Percentiles rank a stretch among this genome's conserved stretches.
Conservation (phyloP, 352 stramenopile species). For the Hyaloperonospora arabidopsidis region DNA sequence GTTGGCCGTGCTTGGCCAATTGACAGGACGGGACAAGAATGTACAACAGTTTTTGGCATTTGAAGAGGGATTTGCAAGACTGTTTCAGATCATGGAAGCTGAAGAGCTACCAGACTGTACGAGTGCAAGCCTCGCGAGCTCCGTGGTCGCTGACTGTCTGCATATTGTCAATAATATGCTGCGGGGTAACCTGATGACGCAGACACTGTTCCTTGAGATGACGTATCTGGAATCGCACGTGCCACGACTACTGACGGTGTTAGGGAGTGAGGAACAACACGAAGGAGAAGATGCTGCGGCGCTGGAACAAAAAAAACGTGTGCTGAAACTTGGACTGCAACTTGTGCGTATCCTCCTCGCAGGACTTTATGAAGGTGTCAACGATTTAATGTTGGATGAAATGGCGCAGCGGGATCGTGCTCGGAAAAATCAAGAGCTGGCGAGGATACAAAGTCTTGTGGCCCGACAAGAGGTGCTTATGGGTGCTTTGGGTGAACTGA, state of each 20-base stretch:
- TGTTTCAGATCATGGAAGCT: conserved; percentile 72
- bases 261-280: conserved; percentile 14
- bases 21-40: conserved; percentile 60
- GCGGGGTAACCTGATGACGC: conserved; percentile 68
- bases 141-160: conserved; percentile 59
- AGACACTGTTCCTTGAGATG: conserved; percentile 61
- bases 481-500: conserved; percentile 53
- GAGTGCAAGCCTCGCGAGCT: conserved; percentile 34
- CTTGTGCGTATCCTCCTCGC: conserved; percentile 60
- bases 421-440: conserved; percentile 39
- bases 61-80: conserved; percentile 64
- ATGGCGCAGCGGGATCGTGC: conserved; percentile 39
- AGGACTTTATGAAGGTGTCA: conserved; percentile 45
- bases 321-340: conserved; percentile 53
- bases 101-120: conserved; percentile 41
- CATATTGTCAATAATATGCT: conserved; percentile 81
- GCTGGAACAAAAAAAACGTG: conserved; percentile 39
- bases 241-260: conserved; percentile 36
- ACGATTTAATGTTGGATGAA: conserved; percentile 43
- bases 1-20: conserved; percentile 55
- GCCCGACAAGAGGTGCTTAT: conserved; percentile 52
- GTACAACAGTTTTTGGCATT: conserved; percentile 78
- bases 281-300: conserved; percentile 16
- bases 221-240: conserved; percentile 50
- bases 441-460: conserved; percentile 54